A percentile compares a stretch with the other conserved stretches of the same genome.
These are phyloP conservation scores for Populus tomentosa DNA, from an alignment of 441 rosid species.

Conservation along the genomic window DNA sequence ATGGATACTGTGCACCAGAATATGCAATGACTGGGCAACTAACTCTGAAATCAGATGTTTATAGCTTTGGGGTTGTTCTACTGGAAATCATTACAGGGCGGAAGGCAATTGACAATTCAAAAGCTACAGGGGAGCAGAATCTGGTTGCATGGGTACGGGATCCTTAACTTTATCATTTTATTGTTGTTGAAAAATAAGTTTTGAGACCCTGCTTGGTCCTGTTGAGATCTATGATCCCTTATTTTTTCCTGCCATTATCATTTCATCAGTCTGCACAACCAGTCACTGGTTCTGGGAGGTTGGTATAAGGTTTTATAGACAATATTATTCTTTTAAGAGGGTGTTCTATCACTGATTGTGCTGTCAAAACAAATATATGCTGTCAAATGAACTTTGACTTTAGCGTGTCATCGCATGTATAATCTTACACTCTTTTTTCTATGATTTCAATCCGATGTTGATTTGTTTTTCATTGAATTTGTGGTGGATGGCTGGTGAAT, in stretches of 20 bases:
- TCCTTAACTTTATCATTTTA: background rate
- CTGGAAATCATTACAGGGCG: conserved; percentile 90
- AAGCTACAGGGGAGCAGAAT: conserved; percentile 71
- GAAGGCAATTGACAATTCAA: conserved; percentile 74
- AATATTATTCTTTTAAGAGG: background rate
- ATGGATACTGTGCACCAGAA: conserved; percentile 97
- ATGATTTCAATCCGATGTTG: no score
- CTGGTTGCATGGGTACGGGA: conserved; percentile 86
- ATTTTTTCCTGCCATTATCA: background rate
- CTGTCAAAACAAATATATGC: background rate
- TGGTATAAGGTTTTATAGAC: background rate
- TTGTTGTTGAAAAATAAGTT: background rate
- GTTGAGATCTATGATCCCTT: background rate
- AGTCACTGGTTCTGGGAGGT: background rate
- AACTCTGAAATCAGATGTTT: conserved; percentile 86
- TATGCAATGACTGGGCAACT: conserved; percentile 99
- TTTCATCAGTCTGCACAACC: background rate
- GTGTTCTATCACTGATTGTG: background rate
- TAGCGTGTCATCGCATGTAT: no score
- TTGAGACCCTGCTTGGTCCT: background rate
- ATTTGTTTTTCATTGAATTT: no score
- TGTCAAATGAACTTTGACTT: background rate
- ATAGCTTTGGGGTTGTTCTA: conserved; percentile 94
- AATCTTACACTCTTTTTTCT: no score
- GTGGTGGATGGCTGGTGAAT: no score